These are phyloP conservation scores for Ogataea populi-albae DNA, from an alignment of 805 yeast species.

Conservation along the genomic window DNA sequence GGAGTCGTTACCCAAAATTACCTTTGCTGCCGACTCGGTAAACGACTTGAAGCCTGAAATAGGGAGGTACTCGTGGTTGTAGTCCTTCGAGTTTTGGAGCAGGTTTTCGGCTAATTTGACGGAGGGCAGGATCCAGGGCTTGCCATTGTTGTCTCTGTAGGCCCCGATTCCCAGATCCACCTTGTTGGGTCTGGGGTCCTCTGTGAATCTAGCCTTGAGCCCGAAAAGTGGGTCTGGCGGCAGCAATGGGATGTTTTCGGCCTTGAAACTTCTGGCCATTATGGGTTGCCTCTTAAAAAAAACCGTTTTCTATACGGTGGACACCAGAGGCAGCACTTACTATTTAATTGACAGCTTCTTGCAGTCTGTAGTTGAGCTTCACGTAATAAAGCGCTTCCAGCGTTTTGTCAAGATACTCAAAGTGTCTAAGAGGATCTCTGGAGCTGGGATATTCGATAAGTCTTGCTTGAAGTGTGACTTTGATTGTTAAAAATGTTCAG, in stretches of 20 bases:
- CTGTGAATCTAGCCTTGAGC: constrained; percentile 61
- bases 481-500: too few species aligned
- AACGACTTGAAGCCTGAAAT: constrained; percentile 73
- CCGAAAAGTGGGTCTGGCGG: constrained; percentile 91
- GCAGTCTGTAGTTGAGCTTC: too few species aligned
- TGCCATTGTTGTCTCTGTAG: constrained; percentile 86
- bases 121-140: constrained; percentile 85
- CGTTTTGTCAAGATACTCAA: too few species aligned
- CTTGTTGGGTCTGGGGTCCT: constrained; percentile 59
- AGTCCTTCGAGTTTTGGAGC: constrained; percentile 54
- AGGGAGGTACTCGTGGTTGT: constrained; percentile 87
- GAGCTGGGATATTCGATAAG: too few species aligned
- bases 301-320: too few species aligned
- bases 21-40: constrained; percentile 66
- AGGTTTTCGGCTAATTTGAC: constrained; percentile 69
- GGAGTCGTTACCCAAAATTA: constrained; percentile 65
- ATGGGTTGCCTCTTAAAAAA: too few species aligned
- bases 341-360: too few species aligned
- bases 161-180: constrained; percentile 92
- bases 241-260: constrained; percentile 47
- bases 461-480: too few species aligned
- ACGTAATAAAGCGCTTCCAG: too few species aligned
- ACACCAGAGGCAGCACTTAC: too few species aligned
- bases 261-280: constrained; percentile 27
- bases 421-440: too few species aligned